Evolutionary conservation across 75 land plant genomes (phyloP), one percentile per base, ranked within the genome.

Genomic region (Larix kaempferi): DNA sequence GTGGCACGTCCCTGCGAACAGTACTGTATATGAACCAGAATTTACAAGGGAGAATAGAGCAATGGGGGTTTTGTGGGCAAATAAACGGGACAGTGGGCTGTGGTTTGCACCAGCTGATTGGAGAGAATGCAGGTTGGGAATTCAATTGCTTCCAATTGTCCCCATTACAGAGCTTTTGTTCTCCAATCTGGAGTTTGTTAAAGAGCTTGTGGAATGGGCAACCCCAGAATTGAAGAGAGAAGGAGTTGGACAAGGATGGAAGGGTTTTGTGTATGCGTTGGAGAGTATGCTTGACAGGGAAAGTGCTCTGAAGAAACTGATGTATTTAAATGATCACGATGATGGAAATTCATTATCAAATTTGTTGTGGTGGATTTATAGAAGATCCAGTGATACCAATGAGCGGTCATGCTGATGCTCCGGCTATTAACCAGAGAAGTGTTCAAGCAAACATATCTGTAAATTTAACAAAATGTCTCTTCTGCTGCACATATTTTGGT

Each of bases 61-160:
- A 52, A 84, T 94, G 54, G 94, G 97, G 49, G 90, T 96, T 27
- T 76, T 96, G 64, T 96, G 99, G 99, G 75, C 91, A 21, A 96
- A 86, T 60, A 96, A 94, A 84, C 86, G 99, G 67, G 97, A 96
- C 73, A 86, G 89, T 61, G 93, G 93, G 39, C 88, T 93, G 22
- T 93, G 99, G 96, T 93, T 93, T 78, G 99, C 96, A 67, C 91
- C 95, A 0, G 78, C 95, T 5, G 92, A 88, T 10, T 87, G 93
- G 87, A 86, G 76, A 78, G 97, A 91, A 49, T 88, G 90, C 56
- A 75, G 97, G 75, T 80, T 92, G 29, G 99, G 99, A 21, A 96
- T 96, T 73, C 99, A 96, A 73, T 61, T 94, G 59, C 84, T 96
- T 39, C 99, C 99, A 3, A 23, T 96, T 65, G 61, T 88, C 73